Conservation (phyloP, 139 green algal genomes). For the Astrephomene gubernaculifera region DNA sequence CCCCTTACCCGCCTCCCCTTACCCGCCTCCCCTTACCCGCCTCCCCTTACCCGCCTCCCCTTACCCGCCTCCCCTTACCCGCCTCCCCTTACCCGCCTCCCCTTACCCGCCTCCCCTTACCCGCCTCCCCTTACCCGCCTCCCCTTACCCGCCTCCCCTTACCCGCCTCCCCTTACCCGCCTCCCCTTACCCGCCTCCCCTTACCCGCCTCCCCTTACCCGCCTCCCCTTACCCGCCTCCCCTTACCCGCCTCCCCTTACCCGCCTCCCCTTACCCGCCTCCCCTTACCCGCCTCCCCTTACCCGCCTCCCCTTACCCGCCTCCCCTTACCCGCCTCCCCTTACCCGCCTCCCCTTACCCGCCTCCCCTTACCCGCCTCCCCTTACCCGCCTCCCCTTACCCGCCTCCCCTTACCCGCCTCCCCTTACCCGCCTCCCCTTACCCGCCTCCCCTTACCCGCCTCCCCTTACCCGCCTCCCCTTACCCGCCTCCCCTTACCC, state of each 20-base stretch:
- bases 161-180: neutral
- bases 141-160: neutral
- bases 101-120: neutral
- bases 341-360: too few species aligned
- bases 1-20: too few species aligned
- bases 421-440: neutral
- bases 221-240: neutral
- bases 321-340: neutral
- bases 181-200: neutral
- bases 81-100: neutral
- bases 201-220: neutral
- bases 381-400: neutral
- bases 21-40: neutral
- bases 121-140: too few species aligned
- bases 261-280: neutral
- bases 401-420: neutral
- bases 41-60: neutral
- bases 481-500: neutral
- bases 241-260: neutral
- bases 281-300: neutral
- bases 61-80: neutral
- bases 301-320: neutral
- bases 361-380: neutral
- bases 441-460: neutral
- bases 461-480: neutral